Conservation (phyloP, 805 yeast genomes). For the Lipomyces sp. region DNA sequence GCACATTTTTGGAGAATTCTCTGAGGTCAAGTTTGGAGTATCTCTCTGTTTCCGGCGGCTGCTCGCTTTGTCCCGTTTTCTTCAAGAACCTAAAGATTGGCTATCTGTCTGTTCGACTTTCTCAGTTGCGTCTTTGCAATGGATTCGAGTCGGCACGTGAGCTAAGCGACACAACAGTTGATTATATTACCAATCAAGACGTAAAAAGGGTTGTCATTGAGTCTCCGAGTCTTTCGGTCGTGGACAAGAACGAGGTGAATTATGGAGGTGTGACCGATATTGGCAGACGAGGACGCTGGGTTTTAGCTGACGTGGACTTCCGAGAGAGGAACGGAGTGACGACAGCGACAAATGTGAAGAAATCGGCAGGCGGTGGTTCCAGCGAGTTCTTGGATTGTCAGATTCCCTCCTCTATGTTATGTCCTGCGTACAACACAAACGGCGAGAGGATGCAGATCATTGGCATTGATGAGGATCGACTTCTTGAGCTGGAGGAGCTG, state of each 20-base stretch:
- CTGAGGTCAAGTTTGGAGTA: slow-evolving; percentile 11
- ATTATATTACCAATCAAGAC: slow-evolving; percentile 4
- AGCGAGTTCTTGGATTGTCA: neutral
- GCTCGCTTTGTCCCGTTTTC: slow-evolving; percentile 27
- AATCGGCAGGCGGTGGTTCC: too few species aligned
- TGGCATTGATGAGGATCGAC: slow-evolving; percentile 4
- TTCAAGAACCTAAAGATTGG: slow-evolving; percentile 19
- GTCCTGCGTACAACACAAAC: neutral
- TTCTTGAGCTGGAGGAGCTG: slow-evolving; percentile 14
- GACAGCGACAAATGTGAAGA: neutral
- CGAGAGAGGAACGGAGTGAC: neutral
- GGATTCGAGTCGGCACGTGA: slow-evolving; percentile 24
- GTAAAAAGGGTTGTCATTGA: slow-evolving; percentile 13
- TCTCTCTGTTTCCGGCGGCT: slow-evolving; percentile 23
- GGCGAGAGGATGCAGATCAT: neutral
- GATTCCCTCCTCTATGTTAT: neutral
- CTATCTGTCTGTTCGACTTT: slow-evolving; percentile 7
- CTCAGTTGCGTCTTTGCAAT: slow-evolving; percentile 24
- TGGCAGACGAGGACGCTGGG: slow-evolving; percentile 22
- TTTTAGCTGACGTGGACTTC: slow-evolving; percentile 20
- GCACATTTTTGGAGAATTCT: slow-evolving; percentile 23
- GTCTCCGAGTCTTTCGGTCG: slow-evolving; percentile 24
- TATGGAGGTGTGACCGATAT: slow-evolving; percentile 26
- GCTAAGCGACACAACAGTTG: slow-evolving; percentile 17
- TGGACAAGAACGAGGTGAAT: slow-evolving; percentile 18